These are phyloP conservation scores for Austroboletus novae-zelandiae DNA, from an alignment of 1,284 basidiomycete species.

Conservation along the genomic window DNA sequence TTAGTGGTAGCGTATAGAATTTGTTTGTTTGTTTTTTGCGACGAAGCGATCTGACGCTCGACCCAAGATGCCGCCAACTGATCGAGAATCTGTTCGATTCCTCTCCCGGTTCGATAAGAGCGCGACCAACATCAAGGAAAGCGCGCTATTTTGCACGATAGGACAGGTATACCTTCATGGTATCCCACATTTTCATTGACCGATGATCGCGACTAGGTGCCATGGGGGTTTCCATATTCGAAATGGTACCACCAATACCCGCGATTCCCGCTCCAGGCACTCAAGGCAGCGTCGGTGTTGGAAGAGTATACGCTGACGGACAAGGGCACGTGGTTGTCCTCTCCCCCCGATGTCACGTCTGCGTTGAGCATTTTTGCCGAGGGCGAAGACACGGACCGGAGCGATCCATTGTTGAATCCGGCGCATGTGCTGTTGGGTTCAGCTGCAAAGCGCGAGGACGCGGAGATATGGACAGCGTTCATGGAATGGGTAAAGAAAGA, in stretches of 20 bases:
- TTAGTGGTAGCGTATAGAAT: constrained; percentile 9
- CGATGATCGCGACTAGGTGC: constrained; percentile 35
- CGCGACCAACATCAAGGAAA: constrained; percentile 56
- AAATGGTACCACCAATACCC: constrained; percentile 57
- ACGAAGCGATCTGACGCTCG: not conserved
- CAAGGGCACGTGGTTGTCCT: constrained; percentile 45
- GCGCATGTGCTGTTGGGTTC: constrained; percentile 39
- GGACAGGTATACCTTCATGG: constrained; percentile 38
- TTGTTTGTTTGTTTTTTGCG: not conserved
- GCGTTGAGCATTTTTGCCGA: constrained; percentile 37
- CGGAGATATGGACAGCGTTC: constrained; percentile 34
- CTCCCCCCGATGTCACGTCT: constrained; percentile 29
- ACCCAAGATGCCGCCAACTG: constrained; percentile 16
- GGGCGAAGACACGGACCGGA: constrained; percentile 35
- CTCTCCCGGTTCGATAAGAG: constrained; percentile 53
- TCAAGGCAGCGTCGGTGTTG: constrained; percentile 43
- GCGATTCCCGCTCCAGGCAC: constrained; percentile 44
- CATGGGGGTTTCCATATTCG: constrained; percentile 49
- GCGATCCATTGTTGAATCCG: constrained; percentile 43
- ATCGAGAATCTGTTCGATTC: constrained; percentile 42
- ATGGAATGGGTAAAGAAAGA: constrained; percentile 40
- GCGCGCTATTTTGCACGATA: constrained; percentile 43
- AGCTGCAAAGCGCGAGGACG: constrained; percentile 15
- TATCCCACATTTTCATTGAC: not conserved
- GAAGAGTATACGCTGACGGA: constrained; percentile 51